Conservation (phyloP, 495 filamentous ascomycete genomes). For the Penicillium samsonianum region DNA sequence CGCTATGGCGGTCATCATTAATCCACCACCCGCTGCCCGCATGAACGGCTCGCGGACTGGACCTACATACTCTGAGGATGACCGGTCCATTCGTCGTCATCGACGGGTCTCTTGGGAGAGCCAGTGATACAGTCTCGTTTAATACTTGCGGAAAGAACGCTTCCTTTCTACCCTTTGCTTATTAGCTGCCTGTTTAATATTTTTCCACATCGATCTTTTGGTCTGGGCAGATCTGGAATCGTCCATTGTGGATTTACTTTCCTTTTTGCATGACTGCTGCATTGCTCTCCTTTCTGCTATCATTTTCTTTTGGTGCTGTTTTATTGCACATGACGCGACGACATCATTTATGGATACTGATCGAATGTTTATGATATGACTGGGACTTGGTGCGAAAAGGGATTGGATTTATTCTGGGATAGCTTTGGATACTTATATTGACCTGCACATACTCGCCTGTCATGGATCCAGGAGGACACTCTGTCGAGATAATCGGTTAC, state of each 20-base stretch:
- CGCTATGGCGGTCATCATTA: constrained; percentile 25
- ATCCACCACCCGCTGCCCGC: constrained; percentile 31
- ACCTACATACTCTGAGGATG: constrained; percentile 28
- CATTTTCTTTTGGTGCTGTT: constrained; percentile 5
- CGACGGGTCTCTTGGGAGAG: constrained; percentile 41
- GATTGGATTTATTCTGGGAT: background rate
- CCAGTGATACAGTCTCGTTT: constrained; percentile 13
- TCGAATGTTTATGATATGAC: constrained; percentile 7
- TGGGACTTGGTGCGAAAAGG: constrained; percentile 3
- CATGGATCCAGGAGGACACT: background rate
- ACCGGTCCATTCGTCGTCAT: constrained; percentile 29
- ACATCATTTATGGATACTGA: constrained; percentile 9
- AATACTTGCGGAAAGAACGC: background rate
- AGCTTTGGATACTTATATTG: constrained; percentile 13
- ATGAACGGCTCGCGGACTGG: constrained; percentile 30
- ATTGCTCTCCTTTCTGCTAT: background rate
- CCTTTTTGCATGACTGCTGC: background rate
- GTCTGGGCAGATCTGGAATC: constrained; percentile 21
- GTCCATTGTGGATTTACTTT: background rate
- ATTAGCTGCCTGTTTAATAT: background rate
- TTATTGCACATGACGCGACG: constrained; percentile 26
- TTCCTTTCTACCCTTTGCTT: background rate
- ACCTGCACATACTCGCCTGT: background rate
- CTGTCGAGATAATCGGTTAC: background rate
- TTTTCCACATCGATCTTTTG: background rate